These are phyloP conservation scores for Geranium brycei DNA, from an alignment of 345 rosid species.

Conservation along the genomic window DNA sequence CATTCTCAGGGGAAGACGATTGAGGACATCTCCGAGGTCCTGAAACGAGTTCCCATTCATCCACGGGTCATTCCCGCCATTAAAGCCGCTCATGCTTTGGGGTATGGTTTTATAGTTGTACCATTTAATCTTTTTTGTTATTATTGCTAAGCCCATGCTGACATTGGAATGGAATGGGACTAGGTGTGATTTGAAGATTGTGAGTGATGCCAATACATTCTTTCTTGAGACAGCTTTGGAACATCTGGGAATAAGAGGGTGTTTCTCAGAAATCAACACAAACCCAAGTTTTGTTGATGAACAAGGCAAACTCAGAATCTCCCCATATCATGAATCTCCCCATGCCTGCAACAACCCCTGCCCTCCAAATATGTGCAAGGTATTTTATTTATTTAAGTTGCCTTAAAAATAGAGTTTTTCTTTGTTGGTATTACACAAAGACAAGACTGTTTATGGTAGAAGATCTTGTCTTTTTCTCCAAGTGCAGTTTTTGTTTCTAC, in stretches of 20 bases:
- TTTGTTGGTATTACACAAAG: no score
- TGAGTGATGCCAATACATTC: constrained; percentile 70
- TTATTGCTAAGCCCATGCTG: background rate
- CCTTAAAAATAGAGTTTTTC: no score
- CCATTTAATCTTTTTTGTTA: background rate
- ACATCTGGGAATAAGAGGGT: constrained; percentile 50
- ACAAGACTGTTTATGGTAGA: no score
- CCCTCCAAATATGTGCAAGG: constrained; percentile 97
- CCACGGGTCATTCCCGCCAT: constrained; percentile 56
- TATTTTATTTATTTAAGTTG: constrained; percentile 6
- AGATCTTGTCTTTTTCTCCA: no score
- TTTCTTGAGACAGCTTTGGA: constrained; percentile 61
- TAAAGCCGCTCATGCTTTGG: constrained; percentile 62
- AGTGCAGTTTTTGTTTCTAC: no score
- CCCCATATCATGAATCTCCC: constrained; percentile 51
- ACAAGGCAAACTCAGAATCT: constrained; percentile 44
- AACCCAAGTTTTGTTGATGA: constrained; percentile 56
- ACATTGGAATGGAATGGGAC: background rate
- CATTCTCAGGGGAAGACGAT: constrained; percentile 49
- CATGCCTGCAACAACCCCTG: constrained; percentile 56
- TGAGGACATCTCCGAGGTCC: constrained; percentile 43
- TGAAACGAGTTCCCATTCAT: constrained; percentile 45
- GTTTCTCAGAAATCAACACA: constrained; percentile 65
- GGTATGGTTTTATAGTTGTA: constrained; percentile 71
- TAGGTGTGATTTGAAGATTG: constrained; percentile 75